Conservation (phyloP, 1,139 yeast species). For the Zhuliangozyma parablackwelliae region DNA sequence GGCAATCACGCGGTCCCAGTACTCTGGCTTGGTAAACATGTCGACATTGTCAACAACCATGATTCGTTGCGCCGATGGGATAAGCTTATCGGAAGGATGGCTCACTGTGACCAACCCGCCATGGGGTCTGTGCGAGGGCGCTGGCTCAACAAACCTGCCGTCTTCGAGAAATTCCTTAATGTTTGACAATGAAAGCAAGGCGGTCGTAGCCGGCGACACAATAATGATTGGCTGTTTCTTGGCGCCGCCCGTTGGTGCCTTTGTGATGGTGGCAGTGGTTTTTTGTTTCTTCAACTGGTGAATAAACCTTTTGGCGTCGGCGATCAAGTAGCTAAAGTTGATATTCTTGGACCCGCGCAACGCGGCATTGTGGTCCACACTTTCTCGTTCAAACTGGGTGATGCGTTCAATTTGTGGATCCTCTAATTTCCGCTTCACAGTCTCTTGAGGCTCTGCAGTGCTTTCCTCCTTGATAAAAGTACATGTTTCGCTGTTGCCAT, state of each 20-base stretch:
- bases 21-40: slow-evolving; percentile 86
- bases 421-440: slow-evolving; percentile 26
- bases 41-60: slow-evolving; percentile 87
- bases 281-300: slow-evolving; percentile 46
- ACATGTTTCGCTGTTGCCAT: slow-evolving; percentile 59
- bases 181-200: slow-evolving; percentile 75
- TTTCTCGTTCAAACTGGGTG: slow-evolving; percentile 55
- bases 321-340: slow-evolving; percentile 69
- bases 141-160: slow-evolving; percentile 66
- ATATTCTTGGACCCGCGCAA: slow-evolving; percentile 74
- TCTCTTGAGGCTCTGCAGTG: slow-evolving; percentile 5
- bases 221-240: slow-evolving; percentile 84
- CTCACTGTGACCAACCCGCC: slow-evolving; percentile 47
- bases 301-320: slow-evolving; percentile 66
- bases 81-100: slow-evolving; percentile 54
- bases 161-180: slow-evolving; percentile 78
- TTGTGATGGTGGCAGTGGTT: slow-evolving; percentile 12
- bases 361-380: slow-evolving; percentile 75
- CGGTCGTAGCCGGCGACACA: slow-evolving; percentile 92
- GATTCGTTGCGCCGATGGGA: slow-evolving; percentile 53
- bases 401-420: slow-evolving; percentile 59
- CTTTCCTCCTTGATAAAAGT: slow-evolving; percentile 38
- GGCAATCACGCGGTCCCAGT: slow-evolving; percentile 95
- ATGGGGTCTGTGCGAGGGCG: slow-evolving; percentile 33
- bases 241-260: slow-evolving; percentile 1